These are phyloP conservation scores for Candida verbasci DNA, from an alignment of 805 yeast genomes.

Conservation along the genomic window DNA sequence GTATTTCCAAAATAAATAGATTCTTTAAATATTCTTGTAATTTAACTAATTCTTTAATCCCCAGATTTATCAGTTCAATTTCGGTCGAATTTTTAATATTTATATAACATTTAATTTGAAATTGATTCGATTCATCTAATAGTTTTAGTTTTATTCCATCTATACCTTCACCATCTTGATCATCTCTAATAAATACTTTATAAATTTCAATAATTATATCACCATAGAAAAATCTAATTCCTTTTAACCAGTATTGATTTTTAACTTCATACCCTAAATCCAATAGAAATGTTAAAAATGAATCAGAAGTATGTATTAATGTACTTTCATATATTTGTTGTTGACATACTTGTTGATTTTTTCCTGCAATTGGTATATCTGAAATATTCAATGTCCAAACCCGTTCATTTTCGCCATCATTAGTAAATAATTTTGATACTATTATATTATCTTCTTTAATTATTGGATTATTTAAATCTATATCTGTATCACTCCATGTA, in stretches of 20 bases:
- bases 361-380: conserved; percentile 76
- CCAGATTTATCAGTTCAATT: conserved; percentile 63
- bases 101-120: conserved; percentile 61
- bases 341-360: conserved; percentile 54
- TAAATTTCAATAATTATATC: conserved; percentile 58
- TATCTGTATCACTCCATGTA: conserved; percentile 37
- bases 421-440: conserved; percentile 27
- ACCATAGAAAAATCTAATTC: conserved; percentile 58
- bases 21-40: conserved; percentile 67
- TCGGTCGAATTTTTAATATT: conserved; percentile 72
- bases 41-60: conserved; percentile 56
- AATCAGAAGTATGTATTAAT: conserved; percentile 40
- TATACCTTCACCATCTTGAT: conserved; percentile 12
- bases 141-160: conserved; percentile 29
- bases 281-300: conserved; percentile 42
- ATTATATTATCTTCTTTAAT: conserved; percentile 10
- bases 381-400: conserved; percentile 61
- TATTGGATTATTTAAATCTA: conserved; percentile 25
- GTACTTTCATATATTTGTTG: conserved; percentile 64
- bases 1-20: conserved; percentile 62
- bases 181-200: conserved; percentile 39
- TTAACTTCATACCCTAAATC: conserved; percentile 70
- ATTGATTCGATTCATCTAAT: conserved; percentile 52
- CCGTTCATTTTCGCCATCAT: conserved; percentile 14
- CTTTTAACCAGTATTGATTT: conserved; percentile 57